A percentile compares a stretch with the other conserved stretches of the same genome.
Conservation (phyloP, 2,329 filamentous ascomycete species). For the Penicillium verrucosum region DNA sequence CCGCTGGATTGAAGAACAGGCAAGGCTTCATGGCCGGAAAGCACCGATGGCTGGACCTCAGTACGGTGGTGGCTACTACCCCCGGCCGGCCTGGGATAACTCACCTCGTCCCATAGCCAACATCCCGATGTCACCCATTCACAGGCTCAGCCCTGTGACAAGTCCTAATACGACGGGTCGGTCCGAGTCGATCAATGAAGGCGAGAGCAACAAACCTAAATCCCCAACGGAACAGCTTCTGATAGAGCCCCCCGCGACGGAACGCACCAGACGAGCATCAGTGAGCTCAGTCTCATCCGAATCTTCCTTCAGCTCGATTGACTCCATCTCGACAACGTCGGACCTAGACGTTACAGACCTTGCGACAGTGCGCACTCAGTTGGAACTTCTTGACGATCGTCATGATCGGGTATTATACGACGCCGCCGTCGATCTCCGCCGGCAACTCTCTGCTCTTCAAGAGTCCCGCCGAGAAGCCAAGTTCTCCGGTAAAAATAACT, state of each 20-base stretch:
- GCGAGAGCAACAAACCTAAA: background rate
- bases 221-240: background rate
- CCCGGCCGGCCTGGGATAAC: conserved; percentile 4
- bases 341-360: conserved; percentile 37
- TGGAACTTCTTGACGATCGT: conserved; percentile 34
- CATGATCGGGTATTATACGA: conserved; percentile 38
- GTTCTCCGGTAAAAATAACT: conserved; percentile 20
- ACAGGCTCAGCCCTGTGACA: conserved; percentile 3
- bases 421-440: conserved; percentile 36
- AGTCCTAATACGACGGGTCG: background rate
- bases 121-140: background rate
- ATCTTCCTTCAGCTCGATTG: conserved; percentile 37
- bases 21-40: conserved; percentile 30
- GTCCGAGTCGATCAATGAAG: background rate
- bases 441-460: conserved; percentile 33
- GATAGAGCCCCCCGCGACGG: background rate
- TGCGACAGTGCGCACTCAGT: conserved; percentile 35
- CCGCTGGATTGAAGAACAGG: conserved; percentile 40
- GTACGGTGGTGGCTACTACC: background rate
- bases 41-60: conserved; percentile 3
- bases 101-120: background rate
- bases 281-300: conserved; percentile 31
- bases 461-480: conserved; percentile 35
- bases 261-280: conserved; percentile 29
- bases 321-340: conserved; percentile 37